phyloP scores from a whole-genome alignment of 371 early-diverging fungal species.

The Mucor indicus region DNA sequence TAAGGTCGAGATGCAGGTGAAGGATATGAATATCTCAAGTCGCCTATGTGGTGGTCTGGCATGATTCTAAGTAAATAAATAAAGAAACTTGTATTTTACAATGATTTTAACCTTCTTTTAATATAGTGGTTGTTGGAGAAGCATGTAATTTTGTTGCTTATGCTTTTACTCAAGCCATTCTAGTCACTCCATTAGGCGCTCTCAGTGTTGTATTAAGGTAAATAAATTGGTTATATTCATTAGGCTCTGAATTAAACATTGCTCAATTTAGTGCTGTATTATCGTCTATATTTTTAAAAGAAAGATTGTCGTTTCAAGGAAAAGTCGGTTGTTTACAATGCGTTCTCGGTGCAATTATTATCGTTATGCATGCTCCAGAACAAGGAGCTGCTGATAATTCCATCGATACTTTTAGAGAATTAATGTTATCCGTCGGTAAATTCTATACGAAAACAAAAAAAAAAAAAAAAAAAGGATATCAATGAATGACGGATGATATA shows the following conservation, averaged over 20 bases:
- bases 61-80: constrained; percentile 67
- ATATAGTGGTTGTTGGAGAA: constrained; percentile 77
- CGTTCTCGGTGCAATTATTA: constrained; percentile 83
- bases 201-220: constrained; percentile 62
- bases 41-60: constrained; percentile 91
- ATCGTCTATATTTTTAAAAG: constrained; percentile 85
- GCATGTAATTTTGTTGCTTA: constrained; percentile 92
- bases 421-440: constrained; percentile 71
- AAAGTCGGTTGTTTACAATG: constrained; percentile 89
- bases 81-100: background rate
- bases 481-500: background rate
- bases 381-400: constrained; percentile 70
- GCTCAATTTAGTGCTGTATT: constrained; percentile 67
- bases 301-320: constrained; percentile 76
- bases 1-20: constrained; percentile 66
- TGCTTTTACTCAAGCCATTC: constrained; percentile 90
- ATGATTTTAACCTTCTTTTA: background rate
- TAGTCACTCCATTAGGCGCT: constrained; percentile 94
- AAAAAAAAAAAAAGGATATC: background rate
- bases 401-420: constrained; percentile 74
- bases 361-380: constrained; percentile 88
- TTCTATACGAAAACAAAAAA: background rate
- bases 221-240: constrained; percentile 1
- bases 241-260: background rate
- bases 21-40: constrained; percentile 77